Evolutionary conservation across 768 basidiomycete genomes (phyloP), one percentile per base, ranked within the genome.

Genomic region (Asterophora parasitica): DNA sequence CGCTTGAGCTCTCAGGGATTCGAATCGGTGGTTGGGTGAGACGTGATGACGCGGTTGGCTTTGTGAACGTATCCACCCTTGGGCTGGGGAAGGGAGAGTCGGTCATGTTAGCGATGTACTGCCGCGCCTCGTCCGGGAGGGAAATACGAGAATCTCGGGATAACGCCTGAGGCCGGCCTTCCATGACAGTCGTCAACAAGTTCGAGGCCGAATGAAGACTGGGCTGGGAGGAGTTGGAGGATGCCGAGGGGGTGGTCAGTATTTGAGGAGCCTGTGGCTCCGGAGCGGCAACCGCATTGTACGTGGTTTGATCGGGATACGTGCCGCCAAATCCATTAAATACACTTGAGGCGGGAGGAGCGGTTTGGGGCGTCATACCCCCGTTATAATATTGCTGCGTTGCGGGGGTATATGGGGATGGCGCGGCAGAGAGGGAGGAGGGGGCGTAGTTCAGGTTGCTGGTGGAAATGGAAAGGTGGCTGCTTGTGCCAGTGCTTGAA

Each of bases 81-180:
- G 84, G 80, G 57, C 79, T 84, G 20, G 77, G 65, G 7, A 68
- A 59, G 2, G 86, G 82, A 4, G 81, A 83, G 47, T 88, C 85
- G 31, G 65, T 66, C 76, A 86, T 81, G 55, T 75, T 79, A 31
- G 79, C 73, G 47, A 88, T 83, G 58, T 87, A 89, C 40, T 77
- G 80, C 53, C 73, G 79, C 12, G 88, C 83, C 61, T 91, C 89
- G 46, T 89, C 86, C 1, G 88, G 85, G 31, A 89, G 71, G 28
- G 83, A 79, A 42, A 84, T 77, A 17, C 77, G 75, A 7, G 85
- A 88, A 42, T 83, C 83, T 46, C 83, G 77, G n/a, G 78, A 77
- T 13, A 71, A 54, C 4, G 59, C 43, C 34, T 67, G 61, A n/a
- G 62, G 61, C 16, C 65, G 62, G 51, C 60, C 59, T 58, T 71